phyloP scores from a whole-genome alignment of 176 grass and related monocot genomes.

The Aegilops umbellulata region DNA sequence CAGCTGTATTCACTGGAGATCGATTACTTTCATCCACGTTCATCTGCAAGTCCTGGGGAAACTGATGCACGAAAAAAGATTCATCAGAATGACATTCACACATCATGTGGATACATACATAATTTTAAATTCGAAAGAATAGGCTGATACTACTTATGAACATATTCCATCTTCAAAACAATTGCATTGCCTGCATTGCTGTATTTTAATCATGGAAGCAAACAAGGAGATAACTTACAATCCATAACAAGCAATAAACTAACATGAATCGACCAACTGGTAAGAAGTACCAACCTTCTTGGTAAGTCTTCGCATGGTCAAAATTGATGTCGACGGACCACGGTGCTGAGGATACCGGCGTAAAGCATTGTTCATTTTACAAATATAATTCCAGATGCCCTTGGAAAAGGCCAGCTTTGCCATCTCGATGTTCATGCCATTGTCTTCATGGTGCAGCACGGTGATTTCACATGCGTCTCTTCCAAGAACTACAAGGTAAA shows the following conservation, averaged over 20 bases:
- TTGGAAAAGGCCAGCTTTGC: constrained; percentile 97
- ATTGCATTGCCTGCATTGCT: neutral
- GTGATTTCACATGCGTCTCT: constrained; percentile 84
- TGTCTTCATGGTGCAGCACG: constrained; percentile 84
- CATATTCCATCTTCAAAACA: neutral
- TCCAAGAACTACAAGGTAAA: constrained; percentile 63
- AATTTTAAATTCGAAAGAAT: neutral
- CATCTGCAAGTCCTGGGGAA: constrained; percentile 28
- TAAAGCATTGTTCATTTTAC: constrained; percentile 91
- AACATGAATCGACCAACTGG: neutral
- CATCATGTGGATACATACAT: neutral
- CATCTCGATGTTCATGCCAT: constrained; percentile 91
- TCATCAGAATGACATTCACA: constrained; percentile 24
- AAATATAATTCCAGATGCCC: constrained; percentile 94
- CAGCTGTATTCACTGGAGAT: constrained; percentile 16
- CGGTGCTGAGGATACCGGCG: constrained; percentile 52
- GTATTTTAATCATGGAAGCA: neutral
- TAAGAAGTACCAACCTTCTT: constrained; percentile 57
- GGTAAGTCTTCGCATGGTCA: constrained; percentile 63
- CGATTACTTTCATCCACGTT: neutral
- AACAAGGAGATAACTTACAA: neutral
- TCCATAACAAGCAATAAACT: neutral
- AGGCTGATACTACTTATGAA: neutral
- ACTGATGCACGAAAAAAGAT: constrained; percentile 16
- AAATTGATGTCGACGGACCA: constrained; percentile 43